Base-by-base conservation (phyloP, 2,329 filamentous ascomycete genomes). In the Ophiosphaerella narmari region DNA sequence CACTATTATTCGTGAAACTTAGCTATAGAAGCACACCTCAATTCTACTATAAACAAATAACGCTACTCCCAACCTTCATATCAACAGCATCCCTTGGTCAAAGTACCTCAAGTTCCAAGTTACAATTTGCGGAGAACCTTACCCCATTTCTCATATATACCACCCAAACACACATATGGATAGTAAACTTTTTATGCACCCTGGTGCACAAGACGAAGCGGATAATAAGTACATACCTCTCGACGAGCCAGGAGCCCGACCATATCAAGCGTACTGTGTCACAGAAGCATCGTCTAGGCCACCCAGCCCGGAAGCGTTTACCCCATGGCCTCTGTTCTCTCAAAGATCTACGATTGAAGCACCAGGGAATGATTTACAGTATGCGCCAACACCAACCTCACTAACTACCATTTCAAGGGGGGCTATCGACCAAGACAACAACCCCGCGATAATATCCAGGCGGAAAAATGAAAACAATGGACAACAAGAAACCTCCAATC, bases 221-320 rank as follows among this genome's bases (percentile, higher is more conserved):
- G 31, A 43, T 5, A 37, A 32, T 31, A 52, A 63, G 14, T 16
- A 38, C 12, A 8, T 35, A n/a, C 16, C 40, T 21, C 29, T 37
- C 9, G 32, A 31, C 21, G 23, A 38, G 34, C 7, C 36, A 12
- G 26, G 16, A 44, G 37, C 34, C 9, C 53, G 37, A 13, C 53
- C 51, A 5, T 58, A 61, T 16, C 61, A 64, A 41, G 57, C 59
- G 18, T 64, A 64, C 16, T 64, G 61, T 46, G 52, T 50, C 18
- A 64, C 61, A 4, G 54, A 55, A 45, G 41, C 50, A 7, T 58
- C 59, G 8, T 63, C 61, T 21, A 50, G 59, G 31, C 39, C 57
- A 34, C 18, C 52, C 6, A 62, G 52, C 38, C 57, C 55, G n/a
- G 46, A 59, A 12, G 5, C 47, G 7, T 48, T 61, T 26, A 43